Evolutionary conservation across 345 rosid species (phyloP).

Genomic region (Brassica rapa): DNA sequence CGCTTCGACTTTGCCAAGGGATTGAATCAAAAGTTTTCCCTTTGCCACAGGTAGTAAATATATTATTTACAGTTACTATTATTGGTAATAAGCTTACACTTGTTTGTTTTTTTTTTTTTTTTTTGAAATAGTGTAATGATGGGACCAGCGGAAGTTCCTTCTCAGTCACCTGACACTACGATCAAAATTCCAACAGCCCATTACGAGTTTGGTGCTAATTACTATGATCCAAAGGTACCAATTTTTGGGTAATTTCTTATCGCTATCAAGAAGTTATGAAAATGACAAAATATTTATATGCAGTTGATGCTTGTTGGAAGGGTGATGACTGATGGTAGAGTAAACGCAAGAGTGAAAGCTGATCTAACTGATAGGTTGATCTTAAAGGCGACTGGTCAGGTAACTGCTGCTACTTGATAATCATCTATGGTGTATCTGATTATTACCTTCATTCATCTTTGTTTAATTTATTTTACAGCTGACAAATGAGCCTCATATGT

Average conservation of each 20-base stretch:
- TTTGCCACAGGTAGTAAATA: conserved; percentile 10
- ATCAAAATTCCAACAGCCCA: conserved; percentile 86
- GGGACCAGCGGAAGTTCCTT: conserved; percentile 94
- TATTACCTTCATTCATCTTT: neutral
- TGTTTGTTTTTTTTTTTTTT: neutral
- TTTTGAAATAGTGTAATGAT: conserved; percentile 63
- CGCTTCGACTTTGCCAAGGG: conserved; percentile 93
- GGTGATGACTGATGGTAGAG: conserved; percentile 85
- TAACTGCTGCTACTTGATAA: conserved; percentile 18
- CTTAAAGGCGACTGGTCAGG: conserved; percentile 91
- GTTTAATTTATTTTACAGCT: conserved; percentile 66
- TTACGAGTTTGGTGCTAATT: conserved; percentile 96
- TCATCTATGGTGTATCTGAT: neutral
- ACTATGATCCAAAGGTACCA: conserved; percentile 60
- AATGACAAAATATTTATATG: neutral
- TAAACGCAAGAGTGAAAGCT: conserved; percentile 83
- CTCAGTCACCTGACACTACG: conserved; percentile 71
- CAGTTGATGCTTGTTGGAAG: conserved; percentile 96
- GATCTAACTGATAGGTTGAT: conserved; percentile 77
- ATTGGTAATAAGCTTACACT: neutral
- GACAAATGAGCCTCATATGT: conserved; percentile 77
- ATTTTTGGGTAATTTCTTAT: neutral
- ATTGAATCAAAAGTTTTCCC: conserved; percentile 80
- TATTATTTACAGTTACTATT: neutral
- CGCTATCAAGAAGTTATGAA: neutral